Evolutionary conservation across 1,139 yeast species (phyloP), one percentile per base, ranked within the genome.

Genomic region (Candida anutae): DNA sequence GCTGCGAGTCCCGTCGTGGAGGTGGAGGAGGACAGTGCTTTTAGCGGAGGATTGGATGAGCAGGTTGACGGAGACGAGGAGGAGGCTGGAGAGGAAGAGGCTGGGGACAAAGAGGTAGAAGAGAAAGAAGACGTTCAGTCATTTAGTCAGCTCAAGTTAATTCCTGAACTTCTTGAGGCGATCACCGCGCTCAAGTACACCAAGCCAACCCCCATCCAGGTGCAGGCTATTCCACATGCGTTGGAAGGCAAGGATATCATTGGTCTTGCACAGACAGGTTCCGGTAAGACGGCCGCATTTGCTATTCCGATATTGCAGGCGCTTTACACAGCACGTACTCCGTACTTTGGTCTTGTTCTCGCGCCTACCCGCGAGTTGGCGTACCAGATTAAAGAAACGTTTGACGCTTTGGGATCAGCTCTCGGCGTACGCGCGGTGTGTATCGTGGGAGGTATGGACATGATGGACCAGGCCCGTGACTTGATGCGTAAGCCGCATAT

Each of bases 361-460:
- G 94, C 96, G 0, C 99, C 99, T 16, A 90, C 99, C 1, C 77
- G 99, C 62, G 99, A 90, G 58, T 64, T 90, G 50, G 98, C 98
- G 0, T 87, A 82, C 52, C 99, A 90, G 53, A 90, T 93, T 42
- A 80, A 88, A 42, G 95, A 87, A 45, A 90, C 95, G 10, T 93
- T 90, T 50, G 95, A 87, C 50, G 95, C 97, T 0, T 58, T 90
- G 28, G 99, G 99, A 0, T 59, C 84, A 1, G 62, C 77, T 12
- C 88, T 90, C 94, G 98, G 98, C 1, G 69, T 88, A 23, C 66
- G 94, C 44, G 69, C 90, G 18, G 79, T 77, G 3, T 88, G 94
- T 37, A 73, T 90, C 38, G 95, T 90, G 23, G 98, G 98, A 41
- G 99, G 99, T 39, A 90, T 90, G 93, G 95, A 85, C 48, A 83